Base-by-base conservation (phyloP, 2,329 filamentous ascomycete species). In the Fusarium sp. region DNA sequence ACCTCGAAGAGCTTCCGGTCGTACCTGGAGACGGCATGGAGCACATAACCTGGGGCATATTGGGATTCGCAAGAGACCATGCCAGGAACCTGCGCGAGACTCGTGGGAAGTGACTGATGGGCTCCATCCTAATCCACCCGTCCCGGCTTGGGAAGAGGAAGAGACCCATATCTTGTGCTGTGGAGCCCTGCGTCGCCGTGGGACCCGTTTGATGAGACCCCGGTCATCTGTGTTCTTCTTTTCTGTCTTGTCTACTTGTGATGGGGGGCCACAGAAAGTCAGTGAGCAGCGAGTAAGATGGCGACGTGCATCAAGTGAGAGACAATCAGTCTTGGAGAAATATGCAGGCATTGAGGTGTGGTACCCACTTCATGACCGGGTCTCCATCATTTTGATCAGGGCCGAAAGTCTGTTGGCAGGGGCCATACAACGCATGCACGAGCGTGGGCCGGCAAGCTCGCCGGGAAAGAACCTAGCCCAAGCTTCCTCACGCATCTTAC, bases 361-460 rank as follows among this genome's bases (percentile, higher is more conserved):
- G 66, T 32, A 38, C 34, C 71, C 62, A 74, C 64, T 70, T 66
- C 55, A 74, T 58, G 64, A 75, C 72, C 66, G 66, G 67, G 59
- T 72, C 54, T 72, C 64, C 76, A 74, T 73, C 65, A 58, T 71
- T 65, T 66, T 68, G 60, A 76, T 76, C 74, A 76, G 73, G 75
- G 75, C 74, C 74, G 74, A 76, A 73, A 65, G 74, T 72, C 67
- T 74, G 72, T 72, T 78, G 73, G 75, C 75, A 78, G 71, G 74
- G 77, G 72, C 65, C 65, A 66, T 72, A 66, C 28, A 42, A 30
- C 28, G 47, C 59, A 67, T 74, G 70, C 32, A 42, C 38, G 47
- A 57, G 61, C 48, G 66, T 71, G 67, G 66, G 74, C 75, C 76
- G 75, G 77, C 74, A 78, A 78, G 67, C 68, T 78, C 71, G 64